A percentile compares a stretch with the other conserved stretches of the same genome.
Evolutionary conservation across 768 basidiomycete genomes (phyloP).

Genomic region (Trametes sanguinea): DNA sequence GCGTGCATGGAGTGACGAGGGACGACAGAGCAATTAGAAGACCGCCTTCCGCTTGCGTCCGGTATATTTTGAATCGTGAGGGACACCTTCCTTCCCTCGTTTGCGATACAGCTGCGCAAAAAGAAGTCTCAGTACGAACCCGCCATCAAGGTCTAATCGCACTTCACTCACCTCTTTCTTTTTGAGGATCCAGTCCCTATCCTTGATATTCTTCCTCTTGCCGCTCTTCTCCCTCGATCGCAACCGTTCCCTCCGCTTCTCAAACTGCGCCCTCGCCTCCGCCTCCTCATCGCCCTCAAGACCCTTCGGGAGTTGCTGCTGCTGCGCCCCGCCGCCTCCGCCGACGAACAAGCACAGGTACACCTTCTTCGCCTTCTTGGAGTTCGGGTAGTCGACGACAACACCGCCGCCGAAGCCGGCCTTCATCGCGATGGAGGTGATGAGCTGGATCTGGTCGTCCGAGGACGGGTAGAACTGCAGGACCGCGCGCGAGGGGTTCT

Average conservation of each 20-base stretch:
- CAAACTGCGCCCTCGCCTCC: slow-evolving; percentile 64
- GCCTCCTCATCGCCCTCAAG: slow-evolving; percentile 65
- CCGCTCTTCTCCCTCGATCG: slow-evolving; percentile 55
- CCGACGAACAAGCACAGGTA: slow-evolving; percentile 94
- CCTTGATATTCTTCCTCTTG: slow-evolving; percentile 73
- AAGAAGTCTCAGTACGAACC: neutral
- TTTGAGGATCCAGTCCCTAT: slow-evolving; percentile 90
- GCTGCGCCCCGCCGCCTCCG: slow-evolving; percentile 51
- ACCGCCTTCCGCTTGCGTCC: slow-evolving; percentile 82
- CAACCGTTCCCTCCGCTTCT: slow-evolving; percentile 74
- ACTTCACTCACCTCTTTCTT: slow-evolving; percentile 83
- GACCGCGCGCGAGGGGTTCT: slow-evolving; percentile 83
- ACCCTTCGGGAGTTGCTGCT: slow-evolving; percentile 66
- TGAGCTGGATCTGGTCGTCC: slow-evolving; percentile 95
- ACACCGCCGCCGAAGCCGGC: slow-evolving; percentile 97
- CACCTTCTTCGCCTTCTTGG: slow-evolving; percentile 92
- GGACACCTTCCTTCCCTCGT: slow-evolving; percentile 84
- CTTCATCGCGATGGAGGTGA: slow-evolving; percentile 88
- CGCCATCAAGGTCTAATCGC: neutral
- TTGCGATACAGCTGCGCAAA: slow-evolving; percentile 69
- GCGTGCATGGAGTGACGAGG: neutral
- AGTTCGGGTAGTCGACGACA: slow-evolving; percentile 97
- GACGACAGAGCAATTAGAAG: slow-evolving; percentile 49
- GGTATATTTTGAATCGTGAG: slow-evolving; percentile 85
- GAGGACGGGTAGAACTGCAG: slow-evolving; percentile 96